phyloP scores from a whole-genome alignment of 805 yeast genomes.

The Candida palmyrensis region DNA sequence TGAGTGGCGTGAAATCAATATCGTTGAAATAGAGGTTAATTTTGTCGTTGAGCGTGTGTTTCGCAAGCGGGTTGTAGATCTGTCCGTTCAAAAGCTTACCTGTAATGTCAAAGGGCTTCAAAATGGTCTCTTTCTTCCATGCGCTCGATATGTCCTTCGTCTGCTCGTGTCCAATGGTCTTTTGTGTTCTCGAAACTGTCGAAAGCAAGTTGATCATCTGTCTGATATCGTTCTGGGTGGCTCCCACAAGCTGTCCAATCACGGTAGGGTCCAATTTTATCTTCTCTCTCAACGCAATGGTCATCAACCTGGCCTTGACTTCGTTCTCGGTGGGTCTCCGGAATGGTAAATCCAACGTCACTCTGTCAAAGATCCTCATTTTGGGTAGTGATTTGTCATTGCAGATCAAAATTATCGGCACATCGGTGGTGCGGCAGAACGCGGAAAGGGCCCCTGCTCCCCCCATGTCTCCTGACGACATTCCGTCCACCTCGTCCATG shows the following conservation, averaged over 20 bases:
- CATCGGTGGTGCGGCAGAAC: slow-evolving; percentile 76
- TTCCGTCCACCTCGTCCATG: slow-evolving; percentile 99
- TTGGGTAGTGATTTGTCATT: slow-evolving; percentile 90
- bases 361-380: slow-evolving; percentile 92
- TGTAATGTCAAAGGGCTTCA: slow-evolving; percentile 89
- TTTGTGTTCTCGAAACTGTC: slow-evolving; percentile 73
- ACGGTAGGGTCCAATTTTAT: slow-evolving; percentile 74
- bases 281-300: slow-evolving; percentile 83
- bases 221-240: slow-evolving; percentile 87
- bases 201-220: slow-evolving; percentile 89
- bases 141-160: slow-evolving; percentile 56
- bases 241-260: slow-evolving; percentile 76
- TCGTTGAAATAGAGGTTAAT: slow-evolving; percentile 90
- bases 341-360: slow-evolving; percentile 74
- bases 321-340: slow-evolving; percentile 83
- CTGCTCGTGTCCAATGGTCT: slow-evolving; percentile 55
- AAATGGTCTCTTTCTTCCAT: slow-evolving; percentile 87
- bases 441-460: slow-evolving; percentile 94
- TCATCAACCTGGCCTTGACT: slow-evolving; percentile 78
- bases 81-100: slow-evolving; percentile 58
- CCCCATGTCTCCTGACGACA: slow-evolving; percentile 98
- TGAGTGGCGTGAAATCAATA: slow-evolving; percentile 88
- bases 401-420: slow-evolving; percentile 90
- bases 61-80: slow-evolving; percentile 47
- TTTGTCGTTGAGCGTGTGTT: slow-evolving; percentile 68